Evolutionary conservation across 352 stramenopile species (phyloP).

Genomic region (Pythium plurisporium): DNA sequence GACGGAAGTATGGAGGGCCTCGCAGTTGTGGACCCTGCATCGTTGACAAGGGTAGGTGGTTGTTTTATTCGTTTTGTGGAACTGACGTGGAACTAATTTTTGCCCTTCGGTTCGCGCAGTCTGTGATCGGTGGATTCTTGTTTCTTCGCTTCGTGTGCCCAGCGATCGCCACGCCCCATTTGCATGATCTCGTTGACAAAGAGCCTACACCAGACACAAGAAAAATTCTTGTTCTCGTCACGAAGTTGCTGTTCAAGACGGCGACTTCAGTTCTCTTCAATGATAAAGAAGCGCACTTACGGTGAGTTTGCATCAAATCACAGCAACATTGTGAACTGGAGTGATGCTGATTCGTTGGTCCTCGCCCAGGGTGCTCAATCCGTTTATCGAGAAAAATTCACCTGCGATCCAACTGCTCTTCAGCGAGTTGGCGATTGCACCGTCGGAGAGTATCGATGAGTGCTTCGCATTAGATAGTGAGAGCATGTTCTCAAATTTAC

Average conservation of each 20-base stretch:
- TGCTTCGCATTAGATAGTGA: constrained; percentile 71
- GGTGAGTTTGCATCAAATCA: constrained; percentile 28
- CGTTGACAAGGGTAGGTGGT: constrained; percentile 25
- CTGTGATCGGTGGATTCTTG: constrained; percentile 83
- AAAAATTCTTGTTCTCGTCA: constrained; percentile 83
- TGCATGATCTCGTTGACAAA: constrained; percentile 78
- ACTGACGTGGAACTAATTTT: neutral
- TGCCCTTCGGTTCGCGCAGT: constrained; percentile 25
- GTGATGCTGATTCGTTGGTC: neutral
- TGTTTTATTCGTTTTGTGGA: neutral
- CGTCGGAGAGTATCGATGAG: constrained; percentile 61
- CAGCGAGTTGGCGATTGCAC: constrained; percentile 57
- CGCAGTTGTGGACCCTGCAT: constrained; percentile 25
- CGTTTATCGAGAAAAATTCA: constrained; percentile 84
- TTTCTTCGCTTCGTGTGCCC: constrained; percentile 88
- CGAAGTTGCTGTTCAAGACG: constrained; percentile 88
- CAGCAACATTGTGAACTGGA: neutral
- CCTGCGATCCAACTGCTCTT: constrained; percentile 76
- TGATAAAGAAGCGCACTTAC: constrained; percentile 76
- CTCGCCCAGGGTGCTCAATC: constrained; percentile 65
- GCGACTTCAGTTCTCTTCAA: constrained; percentile 84
- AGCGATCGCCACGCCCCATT: constrained; percentile 81
- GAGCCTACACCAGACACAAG: constrained; percentile 61
- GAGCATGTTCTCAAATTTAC: constrained; percentile 66
- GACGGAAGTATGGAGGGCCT: constrained; percentile 33